phyloP scores from a whole-genome alignment of 352 stramenopile genomes.

The Ophiocytium majus region DNA sequence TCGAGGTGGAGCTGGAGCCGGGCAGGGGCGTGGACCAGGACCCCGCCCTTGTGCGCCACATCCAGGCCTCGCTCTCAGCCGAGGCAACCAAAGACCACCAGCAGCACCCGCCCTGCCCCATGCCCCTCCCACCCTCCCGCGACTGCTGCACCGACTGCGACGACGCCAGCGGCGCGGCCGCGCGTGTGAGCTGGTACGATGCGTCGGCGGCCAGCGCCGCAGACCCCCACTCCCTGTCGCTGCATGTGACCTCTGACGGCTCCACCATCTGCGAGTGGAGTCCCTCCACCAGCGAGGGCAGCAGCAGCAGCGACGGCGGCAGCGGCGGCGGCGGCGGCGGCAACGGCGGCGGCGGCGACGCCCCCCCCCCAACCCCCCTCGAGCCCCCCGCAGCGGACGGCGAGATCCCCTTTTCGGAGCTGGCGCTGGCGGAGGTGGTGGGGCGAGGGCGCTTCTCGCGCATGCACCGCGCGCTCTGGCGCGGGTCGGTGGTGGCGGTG shows the following conservation, averaged over 20 bases:
- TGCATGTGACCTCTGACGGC: background rate
- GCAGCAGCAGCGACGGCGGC: background rate
- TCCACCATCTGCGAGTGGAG: background rate
- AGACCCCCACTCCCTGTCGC: background rate
- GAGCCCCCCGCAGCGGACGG: background rate
- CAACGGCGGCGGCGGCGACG: background rate
- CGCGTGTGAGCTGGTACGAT: background rate
- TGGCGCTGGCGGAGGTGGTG: conserved; percentile 30
- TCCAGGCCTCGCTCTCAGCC: background rate
- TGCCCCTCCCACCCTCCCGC: too few species aligned
- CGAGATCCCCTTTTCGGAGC: conserved; percentile 17
- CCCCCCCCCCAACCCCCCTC: too few species aligned
- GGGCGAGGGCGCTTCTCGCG: conserved; percentile 25
- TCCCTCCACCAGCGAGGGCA: background rate
- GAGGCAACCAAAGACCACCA: too few species aligned
- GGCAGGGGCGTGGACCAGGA: background rate
- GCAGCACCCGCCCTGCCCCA: background rate
- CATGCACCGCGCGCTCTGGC: conserved; percentile 23
- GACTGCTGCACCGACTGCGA: too few species aligned
- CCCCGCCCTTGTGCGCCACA: background rate
- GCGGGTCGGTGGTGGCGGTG: conserved; percentile 24
- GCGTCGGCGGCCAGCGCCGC: background rate
- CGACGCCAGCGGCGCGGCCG: background rate
- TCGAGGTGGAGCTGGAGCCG: conserved; percentile 5
- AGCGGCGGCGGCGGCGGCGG: background rate